Evolutionary conservation across 148 eudicot genomes (phyloP).

Genomic region (Chenopodium quinoa): DNA sequence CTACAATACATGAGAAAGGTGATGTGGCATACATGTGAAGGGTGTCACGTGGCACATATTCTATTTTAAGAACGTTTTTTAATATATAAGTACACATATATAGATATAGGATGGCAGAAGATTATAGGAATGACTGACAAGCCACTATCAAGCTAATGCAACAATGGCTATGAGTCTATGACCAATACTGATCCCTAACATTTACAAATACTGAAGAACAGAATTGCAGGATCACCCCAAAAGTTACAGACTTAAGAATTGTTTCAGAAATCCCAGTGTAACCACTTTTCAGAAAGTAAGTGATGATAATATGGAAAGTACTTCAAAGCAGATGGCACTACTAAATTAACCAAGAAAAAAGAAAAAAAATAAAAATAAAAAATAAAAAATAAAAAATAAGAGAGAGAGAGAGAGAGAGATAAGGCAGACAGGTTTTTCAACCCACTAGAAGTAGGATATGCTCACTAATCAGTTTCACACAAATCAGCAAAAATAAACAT

Average conservation of each 20-base stretch:
- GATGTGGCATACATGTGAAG: too few species aligned
- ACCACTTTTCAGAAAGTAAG: not conserved
- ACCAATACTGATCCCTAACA: not conserved
- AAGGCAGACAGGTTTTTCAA: not conserved
- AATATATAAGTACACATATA: too few species aligned
- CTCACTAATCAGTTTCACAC: not conserved
- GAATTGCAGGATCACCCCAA: not conserved
- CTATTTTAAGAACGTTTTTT: too few species aligned
- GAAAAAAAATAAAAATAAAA: not conserved
- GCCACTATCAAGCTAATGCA: constrained; percentile 9
- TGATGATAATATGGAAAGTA: not conserved
- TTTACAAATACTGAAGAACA: not conserved
- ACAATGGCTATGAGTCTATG: not conserved
- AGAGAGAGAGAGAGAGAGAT: not conserved
- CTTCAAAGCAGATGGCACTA: not conserved
- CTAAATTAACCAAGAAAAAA: not conserved
- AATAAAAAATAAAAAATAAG: too few species aligned
- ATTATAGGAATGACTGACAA: not conserved
- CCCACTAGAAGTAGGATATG: not conserved
- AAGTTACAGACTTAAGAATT: not conserved
- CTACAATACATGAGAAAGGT: too few species aligned
- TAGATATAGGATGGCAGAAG: not conserved
- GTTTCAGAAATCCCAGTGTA: not conserved
- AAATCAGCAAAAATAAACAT: not conserved
- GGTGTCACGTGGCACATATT: too few species aligned